These are phyloP conservation scores for Chytriomyces hyalinus DNA, from an alignment of 192 early-diverging fungal genomes.

Conservation along the genomic window DNA sequence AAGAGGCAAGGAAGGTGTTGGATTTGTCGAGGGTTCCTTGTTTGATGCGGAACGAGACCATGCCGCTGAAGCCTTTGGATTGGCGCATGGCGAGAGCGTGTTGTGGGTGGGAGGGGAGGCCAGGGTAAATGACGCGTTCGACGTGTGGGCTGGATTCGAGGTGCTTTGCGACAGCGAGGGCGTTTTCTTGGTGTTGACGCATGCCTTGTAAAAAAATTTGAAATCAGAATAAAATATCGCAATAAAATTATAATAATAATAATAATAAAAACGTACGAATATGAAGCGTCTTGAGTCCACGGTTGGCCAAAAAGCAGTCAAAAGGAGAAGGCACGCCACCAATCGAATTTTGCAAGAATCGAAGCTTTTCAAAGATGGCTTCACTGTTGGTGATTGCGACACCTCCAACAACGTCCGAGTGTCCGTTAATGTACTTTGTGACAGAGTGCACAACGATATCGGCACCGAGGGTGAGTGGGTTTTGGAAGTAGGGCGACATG, in stretches of 20 bases:
- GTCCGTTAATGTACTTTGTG: constrained; percentile 95
- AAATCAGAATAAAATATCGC: too few relatives aligned
- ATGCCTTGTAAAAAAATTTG: constrained; percentile 53
- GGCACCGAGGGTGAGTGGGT: constrained; percentile 88
- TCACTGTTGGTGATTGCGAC: constrained; percentile 83
- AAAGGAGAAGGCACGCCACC: constrained; percentile 96
- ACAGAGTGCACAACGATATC: constrained; percentile 97
- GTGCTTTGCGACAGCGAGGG: constrained; percentile 79
- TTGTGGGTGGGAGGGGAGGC: constrained; percentile 87
- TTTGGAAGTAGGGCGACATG: constrained; percentile 95
- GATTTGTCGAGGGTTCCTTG: constrained; percentile 74
- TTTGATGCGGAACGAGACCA: constrained; percentile 93
- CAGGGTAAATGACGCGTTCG: constrained; percentile 91
- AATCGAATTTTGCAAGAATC: constrained; percentile 97
- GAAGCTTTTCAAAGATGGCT: constrained; percentile 72
- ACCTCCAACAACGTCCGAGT: constrained; percentile 99
- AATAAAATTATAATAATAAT: too few relatives aligned
- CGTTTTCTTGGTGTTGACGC: constrained; percentile 86
- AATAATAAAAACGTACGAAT: constrained; percentile 74
- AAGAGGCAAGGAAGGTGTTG: constrained; percentile 81
- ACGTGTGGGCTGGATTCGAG: constrained; percentile 76
- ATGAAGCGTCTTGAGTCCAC: constrained; percentile 95
- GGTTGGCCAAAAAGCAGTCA: constrained; percentile 93
- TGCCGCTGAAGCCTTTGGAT: constrained; percentile 92
- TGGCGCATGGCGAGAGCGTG: constrained; percentile 90